These are phyloP conservation scores for Nicotiana otophora DNA, from an alignment of 257 asterid genomes.

Conservation along the genomic window DNA sequence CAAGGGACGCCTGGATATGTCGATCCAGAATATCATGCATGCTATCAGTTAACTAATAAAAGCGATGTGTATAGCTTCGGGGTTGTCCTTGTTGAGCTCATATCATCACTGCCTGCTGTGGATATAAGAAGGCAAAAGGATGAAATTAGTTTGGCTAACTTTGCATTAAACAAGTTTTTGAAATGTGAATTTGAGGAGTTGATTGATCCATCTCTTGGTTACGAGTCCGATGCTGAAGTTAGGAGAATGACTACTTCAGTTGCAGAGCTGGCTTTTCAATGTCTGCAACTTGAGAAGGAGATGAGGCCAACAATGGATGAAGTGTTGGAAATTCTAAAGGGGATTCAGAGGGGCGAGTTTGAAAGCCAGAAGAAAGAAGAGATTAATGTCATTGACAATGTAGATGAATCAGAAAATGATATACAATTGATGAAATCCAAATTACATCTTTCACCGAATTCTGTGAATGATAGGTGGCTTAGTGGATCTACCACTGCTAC, in stretches of 20 bases:
- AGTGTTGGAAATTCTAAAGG: slow-evolving; percentile 30
- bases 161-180: slow-evolving; percentile 37
- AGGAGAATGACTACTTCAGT: slow-evolving; percentile 39
- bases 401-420: slow-evolving; percentile 27
- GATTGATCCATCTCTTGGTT: slow-evolving; percentile 42
- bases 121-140: slow-evolving; percentile 37
- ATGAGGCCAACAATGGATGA: slow-evolving; percentile 51
- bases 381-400: neutral
- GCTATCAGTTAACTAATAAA: slow-evolving; percentile 40
- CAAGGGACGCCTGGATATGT: slow-evolving; percentile 61
- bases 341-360: slow-evolving; percentile 12
- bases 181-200: slow-evolving; percentile 36
- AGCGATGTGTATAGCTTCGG: slow-evolving; percentile 62
- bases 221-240: slow-evolving; percentile 23
- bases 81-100: slow-evolving; percentile 52
- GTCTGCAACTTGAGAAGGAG: slow-evolving; percentile 46
- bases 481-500: slow-evolving; percentile 26
- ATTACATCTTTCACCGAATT: slow-evolving; percentile 27
- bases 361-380: slow-evolving; percentile 4
- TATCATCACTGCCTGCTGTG: slow-evolving; percentile 51
- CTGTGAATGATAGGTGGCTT: slow-evolving; percentile 33
- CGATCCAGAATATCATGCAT: slow-evolving; percentile 42
- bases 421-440: slow-evolving; percentile 20
- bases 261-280: slow-evolving; percentile 47
- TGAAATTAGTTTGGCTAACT: slow-evolving; percentile 46